Evolutionary conservation across 371 early-diverging fungal genomes (phyloP).

Genomic region (Syncephalastrum racemosum): DNA sequence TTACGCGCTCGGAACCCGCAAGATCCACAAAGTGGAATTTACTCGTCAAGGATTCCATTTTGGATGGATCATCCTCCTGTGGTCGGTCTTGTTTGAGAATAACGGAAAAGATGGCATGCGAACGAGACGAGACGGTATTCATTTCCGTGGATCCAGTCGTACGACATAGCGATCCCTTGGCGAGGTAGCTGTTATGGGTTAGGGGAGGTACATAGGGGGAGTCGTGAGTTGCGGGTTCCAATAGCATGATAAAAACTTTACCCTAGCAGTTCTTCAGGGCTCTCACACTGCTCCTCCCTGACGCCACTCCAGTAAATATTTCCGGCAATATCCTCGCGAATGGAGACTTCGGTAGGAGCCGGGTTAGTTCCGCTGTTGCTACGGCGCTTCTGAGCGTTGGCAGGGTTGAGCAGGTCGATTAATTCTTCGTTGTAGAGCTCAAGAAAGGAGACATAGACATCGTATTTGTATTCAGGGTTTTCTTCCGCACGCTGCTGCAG

Average conservation of each 20-base stretch:
- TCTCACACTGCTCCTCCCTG: conserved; percentile 73
- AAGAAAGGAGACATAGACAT: conserved; percentile 75
- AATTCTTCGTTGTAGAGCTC: conserved; percentile 99
- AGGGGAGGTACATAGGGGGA: too few species aligned
- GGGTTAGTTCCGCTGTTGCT: conserved; percentile 1
- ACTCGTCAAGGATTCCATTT: conserved; percentile 42
- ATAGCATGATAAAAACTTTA: background rate
- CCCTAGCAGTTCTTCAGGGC: conserved; percentile 76
- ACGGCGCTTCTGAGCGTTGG: conserved; percentile 2
- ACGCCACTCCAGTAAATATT: conserved; percentile 91
- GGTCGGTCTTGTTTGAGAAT: conserved; percentile 58
- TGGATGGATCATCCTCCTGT: conserved; percentile 14
- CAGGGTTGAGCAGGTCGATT: conserved; percentile 72
- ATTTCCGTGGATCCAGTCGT: conserved; percentile 97
- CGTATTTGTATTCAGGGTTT: conserved; percentile 39
- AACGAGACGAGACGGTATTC: conserved; percentile 95
- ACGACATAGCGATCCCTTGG: conserved; percentile 81
- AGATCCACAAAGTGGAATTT: conserved; percentile 96
- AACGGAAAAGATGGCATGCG: conserved; percentile 97
- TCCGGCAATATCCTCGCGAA: conserved; percentile 92
- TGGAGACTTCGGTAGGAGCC: conserved; percentile 37
- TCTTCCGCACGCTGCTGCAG: conserved; percentile 34
- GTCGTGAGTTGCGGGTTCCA: too few species aligned
- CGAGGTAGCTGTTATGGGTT: conserved; percentile 37
- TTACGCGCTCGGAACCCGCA: conserved; percentile 72